Percentiles rank a stretch among this genome's conserved stretches.
phyloP scores from a whole-genome alignment of 106 monocot genomes.

The Amphibolis antarctica region DNA sequence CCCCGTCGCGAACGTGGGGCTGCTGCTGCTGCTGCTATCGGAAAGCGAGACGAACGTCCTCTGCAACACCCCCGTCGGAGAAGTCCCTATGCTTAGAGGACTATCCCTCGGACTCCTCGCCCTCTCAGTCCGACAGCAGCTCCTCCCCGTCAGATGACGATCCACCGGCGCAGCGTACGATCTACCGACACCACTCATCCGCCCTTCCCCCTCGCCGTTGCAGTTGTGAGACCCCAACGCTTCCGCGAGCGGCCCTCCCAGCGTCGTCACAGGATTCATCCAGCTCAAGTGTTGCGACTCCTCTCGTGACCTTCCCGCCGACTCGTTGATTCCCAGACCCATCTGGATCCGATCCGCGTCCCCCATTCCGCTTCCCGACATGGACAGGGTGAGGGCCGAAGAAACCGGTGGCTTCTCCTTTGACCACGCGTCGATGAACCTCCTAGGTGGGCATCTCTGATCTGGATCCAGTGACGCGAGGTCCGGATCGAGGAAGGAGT shows the following conservation, averaged over 20 bases:
- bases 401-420: background rate
- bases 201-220: background rate
- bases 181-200: background rate
- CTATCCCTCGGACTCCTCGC: constrained; percentile 15
- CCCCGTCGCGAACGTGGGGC: constrained; percentile 17
- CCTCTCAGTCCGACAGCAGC: constrained; percentile 6
- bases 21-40: constrained; percentile 29
- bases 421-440: constrained; percentile 44
- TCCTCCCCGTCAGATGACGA: constrained; percentile 15
- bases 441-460: constrained; percentile 5
- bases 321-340: constrained; percentile 16
- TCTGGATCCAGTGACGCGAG: constrained; percentile 10
- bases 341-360: constrained; percentile 7
- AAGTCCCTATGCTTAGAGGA: constrained; percentile 15
- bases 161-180: constrained; percentile 11
- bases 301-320: constrained; percentile 3
- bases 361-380: constrained; percentile 5
- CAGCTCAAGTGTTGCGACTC: constrained; percentile 15
- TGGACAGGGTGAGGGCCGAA: constrained; percentile 24
- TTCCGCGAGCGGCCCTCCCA: constrained; percentile 39
- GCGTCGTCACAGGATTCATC: constrained; percentile 3
- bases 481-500: constrained; percentile 12
- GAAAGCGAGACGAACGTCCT: constrained; percentile 30
- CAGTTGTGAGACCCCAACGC: constrained; percentile 4
- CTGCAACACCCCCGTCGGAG: constrained; percentile 31